Evolutionary conservation across 345 rosid genomes (phyloP).

Genomic region (Bretschneidera sinensis): DNA sequence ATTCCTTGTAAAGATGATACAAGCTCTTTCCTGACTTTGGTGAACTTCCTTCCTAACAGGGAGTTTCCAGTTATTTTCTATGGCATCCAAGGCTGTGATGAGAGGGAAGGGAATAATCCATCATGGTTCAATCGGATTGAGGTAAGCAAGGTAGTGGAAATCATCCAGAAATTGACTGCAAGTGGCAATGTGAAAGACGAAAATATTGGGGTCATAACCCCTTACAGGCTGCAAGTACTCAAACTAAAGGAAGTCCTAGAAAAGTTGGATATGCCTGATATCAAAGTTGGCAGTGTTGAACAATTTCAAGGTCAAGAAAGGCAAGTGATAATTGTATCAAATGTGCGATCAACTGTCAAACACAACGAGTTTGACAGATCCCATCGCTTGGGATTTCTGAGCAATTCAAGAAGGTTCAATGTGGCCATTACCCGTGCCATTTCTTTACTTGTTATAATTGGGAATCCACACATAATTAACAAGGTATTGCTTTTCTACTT

Average conservation of each 20-base stretch:
- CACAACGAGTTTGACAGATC: conserved; percentile 69
- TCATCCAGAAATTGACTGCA: conserved; percentile 44
- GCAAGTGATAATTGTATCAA: conserved; percentile 71
- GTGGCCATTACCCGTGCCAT: conserved; percentile 87
- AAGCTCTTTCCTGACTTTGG: conserved; percentile 29
- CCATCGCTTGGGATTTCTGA: conserved; percentile 71
- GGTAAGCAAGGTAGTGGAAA: conserved; percentile 77
- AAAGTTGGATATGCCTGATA: conserved; percentile 47
- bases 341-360: conserved; percentile 79
- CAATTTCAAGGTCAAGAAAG: conserved; percentile 97
- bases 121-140: conserved; percentile 95
- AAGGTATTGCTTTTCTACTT: conserved; percentile 39
- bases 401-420: conserved; percentile 84
- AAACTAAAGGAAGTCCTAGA: conserved; percentile 71
- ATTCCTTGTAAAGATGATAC: conserved; percentile 70
- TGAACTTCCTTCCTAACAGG: conserved; percentile 55
- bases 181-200: conserved; percentile 44
- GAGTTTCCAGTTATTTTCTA: conserved; percentile 75
- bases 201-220: conserved; percentile 84
- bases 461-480: conserved; percentile 80
- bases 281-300: conserved; percentile 93
- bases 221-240: conserved; percentile 85
- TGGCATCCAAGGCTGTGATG: conserved; percentile 96
- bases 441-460: conserved; percentile 63
- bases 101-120: conserved; percentile 92